Evolutionary conservation across 768 basidiomycete species (phyloP), one percentile per base, ranked within the genome.

Genomic region (Scleroderma citrinum): DNA sequence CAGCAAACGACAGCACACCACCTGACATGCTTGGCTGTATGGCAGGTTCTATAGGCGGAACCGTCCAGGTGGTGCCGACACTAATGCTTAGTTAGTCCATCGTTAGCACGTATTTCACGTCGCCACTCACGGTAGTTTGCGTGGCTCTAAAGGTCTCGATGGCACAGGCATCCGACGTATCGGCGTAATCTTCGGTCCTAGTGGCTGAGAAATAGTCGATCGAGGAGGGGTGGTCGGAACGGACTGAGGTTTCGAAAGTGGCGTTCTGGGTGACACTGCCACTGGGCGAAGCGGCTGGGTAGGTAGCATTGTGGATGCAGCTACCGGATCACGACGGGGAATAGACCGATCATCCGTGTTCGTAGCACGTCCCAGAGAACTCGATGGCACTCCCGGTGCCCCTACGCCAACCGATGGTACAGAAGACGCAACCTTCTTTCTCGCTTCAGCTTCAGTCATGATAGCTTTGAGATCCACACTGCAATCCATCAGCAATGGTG

Each of bases 381-480:
- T 42, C 4, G 47, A 17, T 17, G 44, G 13, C 17, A 29, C 35
- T 30, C 31, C 19, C 29, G 53, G 32, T 29, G 47, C 24, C 43
- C 20, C 14, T 43, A 42, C 20, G 41, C 37, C 53, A 11, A 56
- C 30, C 35, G 21, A 17, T 23, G 34, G 2, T 10, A 35, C 12
- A 43, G 52, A 21, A 41, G 59, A 20, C 13, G 44, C 49, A 17
- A 51, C 49, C 14, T 44, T 58, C 47, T 56, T 65, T 26, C 51
- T 63, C 14, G 59, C 68, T 42, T 75, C 81, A 1, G 84, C 77
- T 64, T 93, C 93, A 0, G 85, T 88, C 79, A 97, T 90, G 49
- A 97, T 80, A 14, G 78, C 68, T 58, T 85, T 87, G 78, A 97
- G 84, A 60, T 95, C 89, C 12, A 83, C 79, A 20, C 87, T 92